Conservation (phyloP, 495 filamentous ascomycete species). For the Lophium mytilinum region DNA sequence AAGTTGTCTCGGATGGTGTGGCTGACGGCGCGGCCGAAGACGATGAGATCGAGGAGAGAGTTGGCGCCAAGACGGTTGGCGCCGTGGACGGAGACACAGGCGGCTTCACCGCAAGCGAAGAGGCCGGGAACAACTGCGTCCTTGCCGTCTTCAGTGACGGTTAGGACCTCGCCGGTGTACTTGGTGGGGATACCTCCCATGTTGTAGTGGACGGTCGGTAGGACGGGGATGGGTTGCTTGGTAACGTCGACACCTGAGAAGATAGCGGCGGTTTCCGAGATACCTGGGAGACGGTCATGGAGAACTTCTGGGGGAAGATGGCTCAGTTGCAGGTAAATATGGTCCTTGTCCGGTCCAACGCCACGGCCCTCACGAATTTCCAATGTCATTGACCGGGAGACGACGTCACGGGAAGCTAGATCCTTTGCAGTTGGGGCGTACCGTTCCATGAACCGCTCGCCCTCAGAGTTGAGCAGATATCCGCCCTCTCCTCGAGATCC, state of each 20-base stretch:
- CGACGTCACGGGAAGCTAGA: constrained; percentile 84
- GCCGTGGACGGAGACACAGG: constrained; percentile 93
- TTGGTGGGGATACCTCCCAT: constrained; percentile 98
- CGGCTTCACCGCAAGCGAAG: constrained; percentile 93
- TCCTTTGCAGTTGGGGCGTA: constrained; percentile 96
- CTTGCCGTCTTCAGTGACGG: constrained; percentile 65
- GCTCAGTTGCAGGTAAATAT: constrained; percentile 93
- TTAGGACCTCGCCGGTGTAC: constrained; percentile 92
- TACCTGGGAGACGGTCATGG: constrained; percentile 93
- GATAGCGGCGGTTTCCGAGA: constrained; percentile 94
- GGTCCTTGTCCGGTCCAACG: constrained; percentile 92
- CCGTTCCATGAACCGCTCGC: constrained; percentile 96
- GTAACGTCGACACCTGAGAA: constrained; percentile 94
- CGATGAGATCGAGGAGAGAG: constrained; percentile 92
- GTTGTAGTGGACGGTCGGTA: constrained; percentile 98
- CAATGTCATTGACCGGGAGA: constrained; percentile 92
- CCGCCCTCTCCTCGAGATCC: constrained; percentile 95
- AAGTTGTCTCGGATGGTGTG: constrained; percentile 91
- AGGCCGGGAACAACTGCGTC: constrained; percentile 93
- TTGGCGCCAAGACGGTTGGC: constrained; percentile 96
- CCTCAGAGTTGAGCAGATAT: constrained; percentile 89
- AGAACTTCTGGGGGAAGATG: constrained; percentile 86
- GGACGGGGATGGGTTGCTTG: constrained; percentile 93
- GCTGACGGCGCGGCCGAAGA: constrained; percentile 93
- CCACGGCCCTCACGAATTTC: constrained; percentile 96